Evolutionary conservation across 2,329 filamentous ascomycete species (phyloP).

Genomic region (Curvularia sp.): DNA sequence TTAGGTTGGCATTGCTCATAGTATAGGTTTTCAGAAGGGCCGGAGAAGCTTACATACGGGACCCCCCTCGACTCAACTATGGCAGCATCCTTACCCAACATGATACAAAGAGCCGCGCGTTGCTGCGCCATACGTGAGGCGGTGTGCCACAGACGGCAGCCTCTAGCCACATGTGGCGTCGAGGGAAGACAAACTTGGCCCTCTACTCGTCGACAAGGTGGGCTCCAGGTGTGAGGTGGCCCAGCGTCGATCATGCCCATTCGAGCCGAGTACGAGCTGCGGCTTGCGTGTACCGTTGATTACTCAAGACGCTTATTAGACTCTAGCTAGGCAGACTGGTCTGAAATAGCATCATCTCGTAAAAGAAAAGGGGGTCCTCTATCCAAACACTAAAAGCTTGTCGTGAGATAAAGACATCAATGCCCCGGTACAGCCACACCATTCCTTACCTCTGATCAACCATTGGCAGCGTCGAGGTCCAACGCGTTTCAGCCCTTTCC

Average conservation of each 20-base stretch:
- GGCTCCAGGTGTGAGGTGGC: neutral
- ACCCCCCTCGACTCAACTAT: neutral
- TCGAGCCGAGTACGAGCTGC: constrained; percentile 11
- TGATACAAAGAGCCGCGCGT: neutral
- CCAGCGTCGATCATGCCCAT: constrained; percentile 8
- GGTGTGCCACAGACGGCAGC: constrained; percentile 2
- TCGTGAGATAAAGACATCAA: neutral
- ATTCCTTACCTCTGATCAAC: constrained; percentile 1
- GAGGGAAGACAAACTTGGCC: neutral
- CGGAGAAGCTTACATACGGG: neutral
- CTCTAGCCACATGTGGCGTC: constrained; percentile 2
- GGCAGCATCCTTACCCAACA: neutral
- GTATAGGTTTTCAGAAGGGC: neutral
- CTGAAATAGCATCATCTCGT: neutral
- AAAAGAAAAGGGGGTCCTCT: neutral
- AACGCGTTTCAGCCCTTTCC: constrained; percentile 8
- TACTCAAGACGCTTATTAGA: constrained; percentile 6
- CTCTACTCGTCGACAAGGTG: neutral
- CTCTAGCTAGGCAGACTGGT: neutral
- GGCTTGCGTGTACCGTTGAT: constrained; percentile 15
- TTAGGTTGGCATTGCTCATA: neutral
- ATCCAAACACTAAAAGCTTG: neutral
- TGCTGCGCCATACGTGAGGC: constrained; percentile 8
- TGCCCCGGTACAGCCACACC: neutral
- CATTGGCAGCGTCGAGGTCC: constrained; percentile 1